A percentile compares a stretch with the other conserved stretches of the same genome.
These are phyloP conservation scores for Psilocybe subaeruginosa DNA, from an alignment of 768 basidiomycete genomes.

Conservation along the genomic window DNA sequence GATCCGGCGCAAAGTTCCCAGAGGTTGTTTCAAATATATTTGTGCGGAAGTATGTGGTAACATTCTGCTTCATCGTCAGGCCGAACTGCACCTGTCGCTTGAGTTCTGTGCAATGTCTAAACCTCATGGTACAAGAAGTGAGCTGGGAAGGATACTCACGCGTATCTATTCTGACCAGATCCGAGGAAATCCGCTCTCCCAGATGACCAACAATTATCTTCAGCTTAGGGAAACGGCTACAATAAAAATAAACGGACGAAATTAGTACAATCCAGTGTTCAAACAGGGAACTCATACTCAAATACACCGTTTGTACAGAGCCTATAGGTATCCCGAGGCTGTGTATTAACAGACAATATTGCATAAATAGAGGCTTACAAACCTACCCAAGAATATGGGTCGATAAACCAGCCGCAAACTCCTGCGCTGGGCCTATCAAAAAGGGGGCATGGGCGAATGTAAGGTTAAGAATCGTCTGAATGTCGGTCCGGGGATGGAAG, in stretches of 20 bases:
- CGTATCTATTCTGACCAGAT: conserved; percentile 41
- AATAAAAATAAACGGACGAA: too few species aligned
- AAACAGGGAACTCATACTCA: neutral
- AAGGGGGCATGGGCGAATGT: conserved; percentile 36
- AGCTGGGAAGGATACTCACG: conserved; percentile 25
- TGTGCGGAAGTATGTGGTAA: conserved; percentile 39
- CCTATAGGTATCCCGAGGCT: neutral
- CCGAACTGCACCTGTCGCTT: conserved; percentile 27
- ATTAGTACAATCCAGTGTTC: too few species aligned
- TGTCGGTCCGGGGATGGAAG: conserved; percentile 38
- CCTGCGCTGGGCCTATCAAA: conserved; percentile 35
- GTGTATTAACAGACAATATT: neutral
- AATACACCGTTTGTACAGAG: neutral
- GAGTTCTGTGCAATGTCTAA: conserved; percentile 29
- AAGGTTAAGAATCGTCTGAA: conserved; percentile 25
- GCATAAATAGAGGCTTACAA: neutral
- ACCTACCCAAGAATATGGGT: conserved; percentile 41
- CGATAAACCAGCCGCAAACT: conserved; percentile 40
- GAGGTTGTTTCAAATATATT: conserved; percentile 44
- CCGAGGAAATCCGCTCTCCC: conserved; percentile 45
- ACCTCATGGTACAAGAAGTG: neutral
- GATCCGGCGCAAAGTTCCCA: conserved; percentile 41
- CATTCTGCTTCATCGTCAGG: conserved; percentile 40
- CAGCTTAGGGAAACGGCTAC: conserved; percentile 43
- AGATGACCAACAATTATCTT: conserved; percentile 46